Evolutionary conservation across 495 filamentous ascomycete genomes (phyloP), one percentile per base, ranked within the genome.

Genomic region (Chaetomidium leptoderma): DNA sequence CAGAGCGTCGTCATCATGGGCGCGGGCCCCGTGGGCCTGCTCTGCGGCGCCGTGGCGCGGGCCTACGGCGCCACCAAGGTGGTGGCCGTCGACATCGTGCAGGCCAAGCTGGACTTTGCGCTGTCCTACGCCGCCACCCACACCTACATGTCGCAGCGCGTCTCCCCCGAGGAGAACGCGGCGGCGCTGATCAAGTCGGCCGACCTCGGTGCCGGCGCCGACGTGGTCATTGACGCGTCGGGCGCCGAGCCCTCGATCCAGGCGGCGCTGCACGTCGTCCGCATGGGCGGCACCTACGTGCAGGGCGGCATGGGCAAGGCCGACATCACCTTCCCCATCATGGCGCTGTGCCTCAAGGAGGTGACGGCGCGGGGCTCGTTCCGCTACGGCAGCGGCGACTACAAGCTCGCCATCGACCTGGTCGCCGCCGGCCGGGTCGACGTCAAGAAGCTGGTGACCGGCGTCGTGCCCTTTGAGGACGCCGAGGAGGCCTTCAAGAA

Each of bases 221-320:
- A 95, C 72, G 82, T 84, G 13, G 86, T 86, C 13, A 89, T 97
- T 57, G 92, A 97, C 72, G 89, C 91, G 16, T 84, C 81, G 5
- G 92, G 92, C 21, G 91, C 88, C 1, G 88, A 90, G 66, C 77
- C 81, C 1, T 87, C 81, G 53, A 87, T 96, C 65, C 85, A 92
- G 69, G 80, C 83, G 1, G 83, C 80, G 0, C 78, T 96, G 53
- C 82, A 93, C 74, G 77, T 78, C 16, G 76, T 92, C 3, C 74
- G 85, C 43, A 70, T 77, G 42, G 90, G 91, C 13, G 91, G 92
- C 6, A 84, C 83, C 0, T 93, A 90, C 68, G 87, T 95, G 1
- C 91, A 96, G 74, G 90, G 82, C 55, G 92, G 91, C 8, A 85
- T 95, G 80, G 91, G 91, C 57, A 84, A 84, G 67, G 64, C 79